Evolutionary conservation across 2,329 filamentous ascomycete species (phyloP).

Genomic region (Calonectria naviculata): DNA sequence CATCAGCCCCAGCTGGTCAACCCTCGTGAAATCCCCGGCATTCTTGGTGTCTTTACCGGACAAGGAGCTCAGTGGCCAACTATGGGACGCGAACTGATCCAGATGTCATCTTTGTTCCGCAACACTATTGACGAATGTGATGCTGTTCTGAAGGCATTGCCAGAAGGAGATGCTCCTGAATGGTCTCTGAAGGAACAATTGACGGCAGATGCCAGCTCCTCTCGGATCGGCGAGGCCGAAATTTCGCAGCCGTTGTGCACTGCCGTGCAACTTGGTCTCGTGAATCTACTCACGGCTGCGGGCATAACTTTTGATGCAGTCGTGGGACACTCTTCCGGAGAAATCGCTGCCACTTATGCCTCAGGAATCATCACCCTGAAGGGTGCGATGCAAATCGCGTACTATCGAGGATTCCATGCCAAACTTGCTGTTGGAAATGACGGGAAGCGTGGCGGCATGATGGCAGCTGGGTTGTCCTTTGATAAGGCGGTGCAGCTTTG

Average conservation of each 20-base stretch:
- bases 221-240: not conserved
- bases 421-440: not conserved
- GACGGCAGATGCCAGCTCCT: not conserved
- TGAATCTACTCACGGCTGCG: not conserved
- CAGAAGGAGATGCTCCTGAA: not conserved
- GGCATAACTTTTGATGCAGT: not conserved
- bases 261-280: not conserved
- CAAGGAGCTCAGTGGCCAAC: not conserved
- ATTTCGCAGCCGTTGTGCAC: not conserved
- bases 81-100: not conserved
- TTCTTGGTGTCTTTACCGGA: conserved; percentile 43
- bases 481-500: not conserved
- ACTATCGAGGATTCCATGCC: not conserved
- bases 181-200: not conserved
- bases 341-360: not conserved
- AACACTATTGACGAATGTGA: not conserved
- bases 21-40: conserved; percentile 11
- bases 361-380: not conserved
- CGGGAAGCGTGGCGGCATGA: not conserved
- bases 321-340: not conserved
- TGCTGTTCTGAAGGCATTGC: not conserved
- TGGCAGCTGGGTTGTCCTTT: not conserved
- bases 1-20: conserved; percentile 15
- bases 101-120: not conserved
- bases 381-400: not conserved